Base-by-base conservation (phyloP, 2,329 filamentous ascomycete genomes). In the Dothistroma septosporum region DNA sequence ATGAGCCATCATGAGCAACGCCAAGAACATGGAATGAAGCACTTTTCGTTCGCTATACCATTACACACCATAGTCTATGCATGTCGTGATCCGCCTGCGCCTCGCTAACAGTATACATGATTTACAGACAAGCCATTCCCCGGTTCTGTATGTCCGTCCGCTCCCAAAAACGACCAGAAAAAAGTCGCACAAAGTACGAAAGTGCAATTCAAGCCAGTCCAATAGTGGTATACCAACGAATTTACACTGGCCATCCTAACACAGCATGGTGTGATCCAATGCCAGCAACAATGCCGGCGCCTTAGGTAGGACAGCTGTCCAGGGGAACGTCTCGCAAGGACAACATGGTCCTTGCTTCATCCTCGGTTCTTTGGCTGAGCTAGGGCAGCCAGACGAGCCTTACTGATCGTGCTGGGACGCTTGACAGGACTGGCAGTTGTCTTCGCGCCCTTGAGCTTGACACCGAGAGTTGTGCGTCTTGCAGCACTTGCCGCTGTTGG, bases 371-470 rank as follows among this genome's bases (percentile, higher is more conserved):
- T 74, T 49, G 72, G 72, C 68, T 68, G 68, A 16, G 70, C 66
- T 8, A 74, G 61, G n/a, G 71, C 70, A 58, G 66, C 67, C 47
- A 74, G 58, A 44, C 72, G 65, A 24, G 67, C 70, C 63, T 68
- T 67, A 48, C 66, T 71, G 53, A 74, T 73, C 9, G 62, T 64
- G 57, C 60, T 67, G 19, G 66, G 50, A 21, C 67, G 64, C 63
- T 67, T 68, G 24, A 63, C 63, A 8, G 65, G 60, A 58, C 59
- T 66, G 9, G 24, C 14, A 19, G 48, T 41, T 41, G 44, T 67
- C 66, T 66, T 70, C 1, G 58, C 55, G 41, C 67, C 66, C 62
- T 72, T 74, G 8, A 72, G 69, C 64, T 74, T 74, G 14, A 73
- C 70, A 28, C 72, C 72, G 2, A 73, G 62, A 1, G 72, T 73